Evolutionary conservation across 495 filamentous ascomycete genomes (phyloP).

Genomic region (Neurospora sublineolata): DNA sequence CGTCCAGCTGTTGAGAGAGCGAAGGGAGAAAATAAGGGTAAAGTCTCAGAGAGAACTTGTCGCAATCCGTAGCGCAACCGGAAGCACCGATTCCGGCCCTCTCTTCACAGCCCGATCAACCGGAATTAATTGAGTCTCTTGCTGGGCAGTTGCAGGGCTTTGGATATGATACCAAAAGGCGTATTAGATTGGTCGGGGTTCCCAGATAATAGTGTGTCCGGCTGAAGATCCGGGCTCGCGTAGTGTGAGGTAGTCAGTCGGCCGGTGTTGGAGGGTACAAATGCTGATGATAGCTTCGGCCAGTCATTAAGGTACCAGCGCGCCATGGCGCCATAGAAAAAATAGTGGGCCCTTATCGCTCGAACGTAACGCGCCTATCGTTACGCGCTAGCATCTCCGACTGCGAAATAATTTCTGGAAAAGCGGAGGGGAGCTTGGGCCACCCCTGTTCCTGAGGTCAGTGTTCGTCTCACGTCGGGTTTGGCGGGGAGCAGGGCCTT

Average conservation of each 20-base stretch:
- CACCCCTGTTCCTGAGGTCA: not conserved
- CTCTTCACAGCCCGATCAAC: not conserved
- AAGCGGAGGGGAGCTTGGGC: slow-evolving; percentile 1
- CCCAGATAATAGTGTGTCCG: not conserved
- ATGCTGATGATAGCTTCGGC: not conserved
- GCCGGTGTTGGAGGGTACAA: not conserved
- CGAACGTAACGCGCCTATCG: not conserved
- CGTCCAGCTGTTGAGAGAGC: not conserved
- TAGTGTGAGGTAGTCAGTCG: not conserved
- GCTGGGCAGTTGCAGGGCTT: not conserved
- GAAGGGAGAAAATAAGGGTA: not conserved
- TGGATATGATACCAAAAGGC: not conserved
- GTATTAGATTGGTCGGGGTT: not conserved
- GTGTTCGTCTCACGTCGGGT: slow-evolving; percentile 1
- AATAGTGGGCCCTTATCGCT: not conserved
- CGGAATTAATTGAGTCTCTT: not conserved
- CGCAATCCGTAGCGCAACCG: not conserved
- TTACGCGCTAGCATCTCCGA: not conserved
- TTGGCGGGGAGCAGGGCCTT: not conserved
- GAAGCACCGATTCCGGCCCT: not conserved
- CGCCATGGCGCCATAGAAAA: not conserved
- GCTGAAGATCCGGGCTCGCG: not conserved
- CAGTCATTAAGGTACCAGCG: not conserved
- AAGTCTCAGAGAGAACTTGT: not conserved
- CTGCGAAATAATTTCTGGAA: not conserved